Evolutionary conservation across 78 protist species (phyloP).

Genomic region (Polysphondylium violaceum): DNA sequence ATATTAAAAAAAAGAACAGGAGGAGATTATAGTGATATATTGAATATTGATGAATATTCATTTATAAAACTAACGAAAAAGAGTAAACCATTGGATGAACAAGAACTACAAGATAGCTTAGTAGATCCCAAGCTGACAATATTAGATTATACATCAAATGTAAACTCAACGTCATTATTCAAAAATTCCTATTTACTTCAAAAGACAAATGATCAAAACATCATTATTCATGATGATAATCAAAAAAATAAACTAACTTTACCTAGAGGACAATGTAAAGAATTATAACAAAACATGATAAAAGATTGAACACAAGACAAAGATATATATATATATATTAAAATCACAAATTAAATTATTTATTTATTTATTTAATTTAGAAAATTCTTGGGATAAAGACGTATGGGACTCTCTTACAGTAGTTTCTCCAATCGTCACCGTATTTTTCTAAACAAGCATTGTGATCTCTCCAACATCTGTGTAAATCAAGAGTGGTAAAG

Average conservation of each 20-base stretch:
- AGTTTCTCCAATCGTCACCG: conserved; percentile 92
- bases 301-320: too few species aligned
- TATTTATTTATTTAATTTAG: conserved; percentile 37
- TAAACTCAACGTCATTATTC: too few species aligned
- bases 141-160: neutral
- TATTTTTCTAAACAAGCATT: conserved; percentile 89
- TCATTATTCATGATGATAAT: too few species aligned
- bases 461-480: conserved; percentile 95
- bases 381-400: conserved; percentile 90
- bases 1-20: neutral
- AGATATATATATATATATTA: too few species aligned
- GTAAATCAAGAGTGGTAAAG: conserved; percentile 90
- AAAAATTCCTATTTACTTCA: too few species aligned
- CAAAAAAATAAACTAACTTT: too few species aligned
- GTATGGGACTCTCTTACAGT: conserved; percentile 87
- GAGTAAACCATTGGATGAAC: neutral
- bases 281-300: too few species aligned
- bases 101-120: neutral
- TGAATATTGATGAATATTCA: conserved; percentile 20
- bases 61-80: neutral
- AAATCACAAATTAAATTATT: conserved; percentile 11
- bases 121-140: neutral
- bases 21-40: neutral
- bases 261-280: too few species aligned
- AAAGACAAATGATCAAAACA: too few species aligned